Percentiles rank a stretch among this genome's conserved stretches.
Conservation (phyloP, 208 protist genomes). For the Crithidia bombi region DNA sequence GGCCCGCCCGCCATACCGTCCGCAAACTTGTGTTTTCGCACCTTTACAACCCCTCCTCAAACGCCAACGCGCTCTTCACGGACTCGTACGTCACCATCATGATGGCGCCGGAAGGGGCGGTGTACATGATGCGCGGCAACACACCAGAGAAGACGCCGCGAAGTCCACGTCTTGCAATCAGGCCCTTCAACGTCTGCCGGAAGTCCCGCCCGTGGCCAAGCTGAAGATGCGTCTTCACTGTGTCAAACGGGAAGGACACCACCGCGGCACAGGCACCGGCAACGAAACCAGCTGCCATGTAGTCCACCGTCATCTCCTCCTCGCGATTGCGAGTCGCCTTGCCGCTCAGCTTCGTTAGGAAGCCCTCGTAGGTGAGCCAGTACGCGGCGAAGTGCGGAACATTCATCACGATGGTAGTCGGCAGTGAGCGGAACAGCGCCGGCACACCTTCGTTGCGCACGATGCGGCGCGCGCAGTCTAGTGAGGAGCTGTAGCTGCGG, state of each 20-base stretch:
- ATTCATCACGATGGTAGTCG: conserved; percentile 94
- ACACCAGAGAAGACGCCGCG: conserved; percentile 80
- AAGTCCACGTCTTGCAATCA: conserved; percentile 53
- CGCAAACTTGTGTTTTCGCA: not conserved
- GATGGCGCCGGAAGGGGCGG: conserved; percentile 88
- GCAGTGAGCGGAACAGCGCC: conserved; percentile 85
- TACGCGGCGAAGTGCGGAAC: conserved; percentile 92
- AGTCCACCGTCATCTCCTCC: conserved; percentile 59
- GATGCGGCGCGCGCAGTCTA: conserved; percentile 55
- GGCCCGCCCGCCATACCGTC: not conserved
- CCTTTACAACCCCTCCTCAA: conserved; percentile 12
- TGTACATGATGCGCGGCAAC: conserved; percentile 86
- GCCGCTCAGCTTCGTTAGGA: conserved; percentile 41
- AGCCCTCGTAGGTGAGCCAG: conserved; percentile 92
- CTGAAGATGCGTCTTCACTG: conserved; percentile 92
- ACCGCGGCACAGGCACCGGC: conserved; percentile 86
- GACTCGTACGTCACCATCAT: conserved; percentile 95
- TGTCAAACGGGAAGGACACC: conserved; percentile 93
- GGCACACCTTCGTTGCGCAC: conserved; percentile 59
- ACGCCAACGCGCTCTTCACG: conserved; percentile 54
- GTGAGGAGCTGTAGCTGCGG: conserved; percentile 52
- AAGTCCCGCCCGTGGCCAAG: conserved; percentile 50
- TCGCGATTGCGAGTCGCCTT: conserved; percentile 48
- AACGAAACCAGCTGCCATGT: conserved; percentile 75
- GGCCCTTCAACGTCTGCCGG: conserved; percentile 18